These are phyloP conservation scores for Penicillium capsulatum DNA, from an alignment of 2,329 filamentous ascomycete species.

Conservation along the genomic window DNA sequence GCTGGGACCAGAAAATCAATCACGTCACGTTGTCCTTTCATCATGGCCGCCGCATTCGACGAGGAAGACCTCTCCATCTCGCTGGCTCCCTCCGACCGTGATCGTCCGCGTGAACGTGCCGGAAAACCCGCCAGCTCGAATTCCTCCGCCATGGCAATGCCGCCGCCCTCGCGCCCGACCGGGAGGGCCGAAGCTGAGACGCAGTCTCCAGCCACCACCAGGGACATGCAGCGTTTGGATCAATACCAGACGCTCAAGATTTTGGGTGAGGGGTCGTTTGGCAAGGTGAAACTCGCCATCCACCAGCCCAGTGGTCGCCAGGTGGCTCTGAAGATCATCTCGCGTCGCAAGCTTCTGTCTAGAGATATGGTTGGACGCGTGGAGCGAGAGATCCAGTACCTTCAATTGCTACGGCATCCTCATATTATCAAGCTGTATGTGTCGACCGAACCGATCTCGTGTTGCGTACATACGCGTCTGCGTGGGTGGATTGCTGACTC, in stretches of 20 bases:
- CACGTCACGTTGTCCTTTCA: slow-evolving; percentile 36
- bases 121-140: slow-evolving; percentile 24
- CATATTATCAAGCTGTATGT: slow-evolving; percentile 96
- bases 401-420: slow-evolving; percentile 89
- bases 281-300: slow-evolving; percentile 95
- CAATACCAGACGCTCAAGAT: slow-evolving; percentile 89
- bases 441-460: slow-evolving; percentile 14
- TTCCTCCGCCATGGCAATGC: slow-evolving; percentile 38
- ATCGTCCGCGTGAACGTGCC: slow-evolving; percentile 27
- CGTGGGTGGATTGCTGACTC: slow-evolving; percentile 15
- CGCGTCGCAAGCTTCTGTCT: slow-evolving; percentile 90
- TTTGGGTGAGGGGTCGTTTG: slow-evolving; percentile 93
- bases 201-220: slow-evolving; percentile 46
- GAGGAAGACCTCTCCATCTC: slow-evolving; percentile 81
- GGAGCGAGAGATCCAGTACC: slow-evolving; percentile 95
- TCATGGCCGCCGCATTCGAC: slow-evolving; percentile 55
- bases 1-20: slow-evolving; percentile 29
- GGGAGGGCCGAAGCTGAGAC: slow-evolving; percentile 27
- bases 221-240: slow-evolving; percentile 77
- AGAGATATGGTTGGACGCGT: slow-evolving; percentile 97
- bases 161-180: slow-evolving; percentile 35
- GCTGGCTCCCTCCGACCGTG: slow-evolving; percentile 42
- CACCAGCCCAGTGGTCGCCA: slow-evolving; percentile 90
- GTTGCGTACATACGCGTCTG: background rate
- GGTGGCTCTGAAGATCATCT: slow-evolving; percentile 97